phyloP scores from a whole-genome alignment of 805 yeast genomes.

The Cyberlindnera xishuangbannaensis region DNA sequence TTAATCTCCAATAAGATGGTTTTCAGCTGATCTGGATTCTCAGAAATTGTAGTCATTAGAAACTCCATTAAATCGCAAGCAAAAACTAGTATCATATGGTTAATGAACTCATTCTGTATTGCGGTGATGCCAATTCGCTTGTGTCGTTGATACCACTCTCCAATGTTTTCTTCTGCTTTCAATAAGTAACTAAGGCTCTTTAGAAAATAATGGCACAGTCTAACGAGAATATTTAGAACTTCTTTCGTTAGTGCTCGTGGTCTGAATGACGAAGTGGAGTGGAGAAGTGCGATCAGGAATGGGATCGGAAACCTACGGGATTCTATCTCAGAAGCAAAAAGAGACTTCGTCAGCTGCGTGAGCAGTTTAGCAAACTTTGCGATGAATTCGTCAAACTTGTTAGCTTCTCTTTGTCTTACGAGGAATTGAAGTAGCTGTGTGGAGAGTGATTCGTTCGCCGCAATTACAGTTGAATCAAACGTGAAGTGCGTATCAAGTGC shows the following conservation, averaged over 20 bases:
- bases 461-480: slow-evolving; percentile 17
- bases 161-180: slow-evolving; percentile 23
- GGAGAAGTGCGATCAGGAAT: slow-evolving; percentile 51
- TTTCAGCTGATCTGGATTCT: slow-evolving; percentile 8
- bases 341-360: slow-evolving; percentile 23
- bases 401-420: slow-evolving; percentile 33
- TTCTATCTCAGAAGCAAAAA: not conserved
- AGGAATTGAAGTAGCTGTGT: slow-evolving; percentile 36
- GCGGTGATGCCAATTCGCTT: slow-evolving; percentile 25
- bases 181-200: slow-evolving; percentile 5
- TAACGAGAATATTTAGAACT: slow-evolving; percentile 26
- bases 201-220: not conserved
- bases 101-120: slow-evolving; percentile 42
- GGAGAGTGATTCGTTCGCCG: slow-evolving; percentile 29
- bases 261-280: slow-evolving; percentile 50
- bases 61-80: slow-evolving; percentile 54
- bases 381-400: slow-evolving; percentile 46
- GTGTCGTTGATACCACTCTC: slow-evolving; percentile 18
- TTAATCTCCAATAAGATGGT: slow-evolving; percentile 2
- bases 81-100: slow-evolving; percentile 44
- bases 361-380: slow-evolving; percentile 35
- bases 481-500: slow-evolving; percentile 8
- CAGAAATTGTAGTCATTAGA: slow-evolving; percentile 22
- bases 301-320: slow-evolving; percentile 39
- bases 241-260: slow-evolving; percentile 50